Evolutionary conservation across 768 basidiomycete genomes (phyloP), one percentile per base, ranked within the genome.

Genomic region (Boletus coccyginus): DNA sequence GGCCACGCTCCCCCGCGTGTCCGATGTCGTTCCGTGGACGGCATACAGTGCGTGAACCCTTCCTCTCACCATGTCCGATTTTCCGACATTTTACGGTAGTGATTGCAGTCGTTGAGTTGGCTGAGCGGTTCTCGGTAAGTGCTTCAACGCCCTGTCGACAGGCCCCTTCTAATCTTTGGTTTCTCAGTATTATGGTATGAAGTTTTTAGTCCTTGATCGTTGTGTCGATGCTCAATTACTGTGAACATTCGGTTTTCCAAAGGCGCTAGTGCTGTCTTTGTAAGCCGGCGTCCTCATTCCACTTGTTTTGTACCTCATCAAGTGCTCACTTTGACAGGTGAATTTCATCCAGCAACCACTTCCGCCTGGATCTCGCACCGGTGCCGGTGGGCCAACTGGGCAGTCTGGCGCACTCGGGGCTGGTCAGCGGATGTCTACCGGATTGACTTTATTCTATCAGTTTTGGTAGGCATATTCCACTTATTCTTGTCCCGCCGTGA

Each of bases 331-430:
- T 33, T 35, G 7, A 32, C 60, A 87, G 85, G 83, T 83, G 38
- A 91, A 91, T 70, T 91, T 84, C 71, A 85, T 91, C 40, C 90
- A 92, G 66, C 81, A 83, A 55, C 79, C 80, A 0, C 81, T 91
- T 8, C 90, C 90, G 4, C 55, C 65, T 0, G 84, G 83, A 45
- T 90, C 88, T 0, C 77, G 66, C 43, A 90, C 88, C 0, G 90
- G 90, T 19, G 81, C 86, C 0, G 81, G 80, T 12, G 79, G 81
- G 7, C 46, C 67, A 0, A 51, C 67, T 44, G 83, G 81, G 3
- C 84, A 86, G 61, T 80, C 88, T 5, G 88, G 89, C 57, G 89
- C 89, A 1, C 78, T 90, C 9, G 82, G 79, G 13, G 69, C 77
- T 48, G 86, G 86, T 1, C 88, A 92, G 65, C 85, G 79, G 39